These are phyloP conservation scores for Cucurbita maxima DNA, from an alignment of 306 rosid genomes.

Conservation along the genomic window DNA sequence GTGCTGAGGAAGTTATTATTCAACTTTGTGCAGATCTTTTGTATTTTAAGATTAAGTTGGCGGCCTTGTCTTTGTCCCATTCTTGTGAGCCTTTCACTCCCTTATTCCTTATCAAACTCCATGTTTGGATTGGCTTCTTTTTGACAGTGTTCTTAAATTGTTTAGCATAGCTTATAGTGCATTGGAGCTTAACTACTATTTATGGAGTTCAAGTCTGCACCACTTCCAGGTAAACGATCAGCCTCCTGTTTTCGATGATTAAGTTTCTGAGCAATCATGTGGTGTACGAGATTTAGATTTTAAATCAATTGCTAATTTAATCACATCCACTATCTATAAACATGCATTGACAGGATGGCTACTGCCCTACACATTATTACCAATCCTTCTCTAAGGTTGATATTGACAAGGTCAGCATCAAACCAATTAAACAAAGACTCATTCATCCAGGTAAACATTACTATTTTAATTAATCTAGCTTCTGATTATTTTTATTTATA, in stretches of 20 bases:
- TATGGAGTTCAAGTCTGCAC: background rate
- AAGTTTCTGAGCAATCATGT: background rate
- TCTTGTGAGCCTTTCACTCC: background rate
- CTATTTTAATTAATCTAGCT: background rate
- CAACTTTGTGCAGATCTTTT: background rate
- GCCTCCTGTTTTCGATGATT: background rate
- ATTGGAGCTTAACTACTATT: background rate
- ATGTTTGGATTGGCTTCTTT: background rate
- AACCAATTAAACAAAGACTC: background rate
- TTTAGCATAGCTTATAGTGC: background rate
- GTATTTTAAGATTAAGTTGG: background rate
- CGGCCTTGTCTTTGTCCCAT: background rate
- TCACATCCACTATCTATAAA: background rate
- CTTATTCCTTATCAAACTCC: background rate
- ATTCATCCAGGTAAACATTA: background rate
- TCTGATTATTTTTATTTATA: background rate
- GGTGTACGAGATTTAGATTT: background rate
- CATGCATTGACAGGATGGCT: background rate
- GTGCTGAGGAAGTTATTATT: background rate
- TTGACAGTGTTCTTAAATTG: background rate
- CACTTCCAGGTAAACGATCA: background rate
- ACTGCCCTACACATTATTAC: background rate
- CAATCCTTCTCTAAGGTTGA: background rate
- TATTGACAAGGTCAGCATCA: background rate
- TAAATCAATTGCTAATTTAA: background rate